These are phyloP conservation scores for Exophiala mesophila DNA, from an alignment of 2,329 filamentous ascomycete species.

Conservation along the genomic window DNA sequence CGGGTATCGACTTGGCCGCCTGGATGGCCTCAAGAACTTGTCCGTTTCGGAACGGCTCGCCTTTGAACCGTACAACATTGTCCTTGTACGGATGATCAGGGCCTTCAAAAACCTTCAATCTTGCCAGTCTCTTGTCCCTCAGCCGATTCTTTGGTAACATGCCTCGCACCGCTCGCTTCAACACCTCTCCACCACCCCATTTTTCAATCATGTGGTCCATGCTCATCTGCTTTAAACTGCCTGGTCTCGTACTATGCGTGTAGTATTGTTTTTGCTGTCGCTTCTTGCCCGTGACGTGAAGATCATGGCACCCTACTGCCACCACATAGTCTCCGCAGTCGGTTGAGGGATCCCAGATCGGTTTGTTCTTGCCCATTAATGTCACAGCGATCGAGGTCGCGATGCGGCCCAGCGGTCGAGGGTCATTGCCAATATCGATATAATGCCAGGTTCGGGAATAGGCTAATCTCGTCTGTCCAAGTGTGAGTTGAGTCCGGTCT, in stretches of 20 bases:
- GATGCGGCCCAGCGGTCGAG: conserved; percentile 40
- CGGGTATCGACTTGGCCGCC: conserved; percentile 11
- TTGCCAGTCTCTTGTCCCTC: conserved; percentile 76
- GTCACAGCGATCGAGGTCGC: conserved; percentile 39
- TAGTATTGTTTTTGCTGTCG: conserved; percentile 94
- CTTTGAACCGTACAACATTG: conserved; percentile 73
- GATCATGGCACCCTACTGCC: conserved; percentile 78
- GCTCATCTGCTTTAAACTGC: conserved; percentile 77
- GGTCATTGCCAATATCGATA: conserved; percentile 64
- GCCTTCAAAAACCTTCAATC: conserved; percentile 96
- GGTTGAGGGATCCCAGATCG: conserved; percentile 92
- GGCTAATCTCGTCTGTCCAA: conserved; percentile 76
- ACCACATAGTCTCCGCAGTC: conserved; percentile 99
- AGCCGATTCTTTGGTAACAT: conserved; percentile 98
- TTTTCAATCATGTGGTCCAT: conserved; percentile 96
- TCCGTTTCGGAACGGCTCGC: conserved; percentile 36
- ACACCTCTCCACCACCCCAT: conserved; percentile 85
- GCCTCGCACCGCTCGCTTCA: conserved; percentile 86
- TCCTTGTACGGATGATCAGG: conserved; percentile 82
- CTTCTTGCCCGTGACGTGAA: conserved; percentile 89
- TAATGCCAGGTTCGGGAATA: conserved; percentile 96
- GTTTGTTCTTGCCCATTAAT: conserved; percentile 95
- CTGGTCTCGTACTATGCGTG: conserved; percentile 85
- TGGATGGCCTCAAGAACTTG: conserved; percentile 21
- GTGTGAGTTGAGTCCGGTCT: conserved; percentile 1